phyloP scores from a whole-genome alignment of 202 grass and related monocot genomes.

The Elaeis oleifera region DNA sequence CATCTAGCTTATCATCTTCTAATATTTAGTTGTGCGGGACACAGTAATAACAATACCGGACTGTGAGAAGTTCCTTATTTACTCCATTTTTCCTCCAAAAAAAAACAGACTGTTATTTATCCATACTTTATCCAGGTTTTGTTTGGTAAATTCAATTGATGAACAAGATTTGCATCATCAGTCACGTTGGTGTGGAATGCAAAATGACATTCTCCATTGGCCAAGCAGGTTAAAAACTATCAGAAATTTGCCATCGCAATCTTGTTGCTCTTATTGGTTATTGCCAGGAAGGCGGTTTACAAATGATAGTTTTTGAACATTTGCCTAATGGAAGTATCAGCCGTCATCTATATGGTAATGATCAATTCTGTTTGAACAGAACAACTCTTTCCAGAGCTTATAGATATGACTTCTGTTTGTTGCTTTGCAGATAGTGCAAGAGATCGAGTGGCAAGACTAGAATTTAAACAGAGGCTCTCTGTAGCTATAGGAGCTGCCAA shows the following conservation, averaged over 20 bases:
- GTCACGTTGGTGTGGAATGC: too few species aligned
- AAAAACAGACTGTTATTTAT: too few species aligned
- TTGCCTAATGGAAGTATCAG: conserved; percentile 80
- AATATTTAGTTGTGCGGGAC: too few species aligned
- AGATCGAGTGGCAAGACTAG: conserved; percentile 49
- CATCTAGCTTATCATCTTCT: too few species aligned
- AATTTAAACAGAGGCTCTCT: conserved; percentile 90
- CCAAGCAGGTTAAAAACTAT: conserved; percentile 53
- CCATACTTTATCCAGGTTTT: too few species aligned
- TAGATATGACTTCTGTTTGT: not conserved
- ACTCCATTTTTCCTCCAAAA: too few species aligned
- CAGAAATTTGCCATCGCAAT: conserved; percentile 69
- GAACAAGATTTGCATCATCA: too few species aligned
- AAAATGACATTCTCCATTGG: not conserved
- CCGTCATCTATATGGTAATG: conserved; percentile 80
- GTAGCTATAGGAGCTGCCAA: conserved; percentile 92
- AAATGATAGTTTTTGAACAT: conserved; percentile 86
- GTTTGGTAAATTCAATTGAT: too few species aligned
- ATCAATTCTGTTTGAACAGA: not conserved
- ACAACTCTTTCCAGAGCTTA: not conserved
- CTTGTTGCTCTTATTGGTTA: conserved; percentile 82
- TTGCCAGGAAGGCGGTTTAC: conserved; percentile 83
- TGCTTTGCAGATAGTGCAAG: conserved; percentile 41
- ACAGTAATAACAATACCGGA: too few species aligned
- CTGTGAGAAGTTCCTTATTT: too few species aligned